Base-by-base conservation (phyloP, 192 early-diverging fungal genomes). In the Backusella macrospora region DNA sequence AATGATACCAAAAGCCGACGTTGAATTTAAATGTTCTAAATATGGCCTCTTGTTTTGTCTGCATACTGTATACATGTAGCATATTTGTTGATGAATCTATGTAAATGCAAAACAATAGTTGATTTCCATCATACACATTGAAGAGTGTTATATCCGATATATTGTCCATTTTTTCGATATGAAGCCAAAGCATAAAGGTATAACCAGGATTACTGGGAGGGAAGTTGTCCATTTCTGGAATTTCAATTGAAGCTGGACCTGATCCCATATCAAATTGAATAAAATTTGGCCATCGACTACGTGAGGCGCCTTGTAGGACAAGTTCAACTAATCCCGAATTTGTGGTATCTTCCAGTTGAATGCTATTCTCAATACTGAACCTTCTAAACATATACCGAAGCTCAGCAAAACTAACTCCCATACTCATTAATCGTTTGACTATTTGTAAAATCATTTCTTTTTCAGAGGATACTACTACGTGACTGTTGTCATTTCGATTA, bases 1-100 rank as follows among this genome's bases (percentile, higher is more conserved):
- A 63, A 70, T 93, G 92, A 55, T 89, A 89, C 91, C 92, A 93
- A 26, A 73, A 82, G 6, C 86, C 85, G 38, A 84, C 74, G 39
- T 84, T 74, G 70, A 92, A 89, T 10, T 81, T 76, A 73, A 85
- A 86, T 14, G 70, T 71, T 9, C 85, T 83, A 63, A 92, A 90
- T 34, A 71, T 65, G 34, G 74, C 66, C 1, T 74, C 73, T 18
- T 86, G 82, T 39, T 86, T 84, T 59, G 84, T 81, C 14, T 70
- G 76, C 82, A 18, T 76, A 76, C 15, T 62, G 13, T 84, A 77
- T 8, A 83, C 80, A 21, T 81, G 77, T 12, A 87, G 62, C 47
- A 80, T 82, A 34, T 84, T 76, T 15, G 83, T 81, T n/a, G 80
- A 71, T 5, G 81, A 80, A 67, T 85, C 85, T 26, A 84, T 76